Conservation (phyloP, 2,329 filamentous ascomycete genomes). For the Trichoderma asperellum region DNA sequence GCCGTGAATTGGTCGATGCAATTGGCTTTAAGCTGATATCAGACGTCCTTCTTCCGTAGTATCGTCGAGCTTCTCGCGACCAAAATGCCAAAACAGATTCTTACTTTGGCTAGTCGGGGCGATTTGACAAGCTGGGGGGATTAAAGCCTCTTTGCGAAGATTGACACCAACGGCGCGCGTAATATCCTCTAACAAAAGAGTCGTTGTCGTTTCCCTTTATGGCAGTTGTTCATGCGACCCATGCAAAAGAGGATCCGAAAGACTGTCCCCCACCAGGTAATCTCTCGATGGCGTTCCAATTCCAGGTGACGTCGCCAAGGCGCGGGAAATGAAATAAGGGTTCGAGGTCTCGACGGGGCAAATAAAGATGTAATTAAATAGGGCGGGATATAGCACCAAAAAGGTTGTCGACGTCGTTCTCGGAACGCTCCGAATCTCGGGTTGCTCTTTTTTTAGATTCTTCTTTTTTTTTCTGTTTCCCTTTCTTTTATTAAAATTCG, state of each 20-base stretch:
- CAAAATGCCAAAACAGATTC: background rate
- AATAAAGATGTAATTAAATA: conserved; percentile 3
- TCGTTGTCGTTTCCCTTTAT: conserved; percentile 22
- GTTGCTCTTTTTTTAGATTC: background rate
- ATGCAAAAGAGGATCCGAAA: conserved; percentile 11
- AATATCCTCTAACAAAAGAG: conserved; percentile 5
- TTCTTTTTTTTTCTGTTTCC: too few relatives aligned
- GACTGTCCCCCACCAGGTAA: conserved; percentile 20
- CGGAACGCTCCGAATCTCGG: conserved; percentile 1
- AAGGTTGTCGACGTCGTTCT: background rate
- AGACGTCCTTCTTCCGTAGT: background rate
- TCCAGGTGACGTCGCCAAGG: conserved; percentile 17
- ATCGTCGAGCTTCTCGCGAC: background rate
- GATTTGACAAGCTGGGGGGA: conserved; percentile 8
- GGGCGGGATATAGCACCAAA: background rate
- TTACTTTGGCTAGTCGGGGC: background rate
- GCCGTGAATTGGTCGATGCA: conserved; percentile 1
- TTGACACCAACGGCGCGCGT: background rate
- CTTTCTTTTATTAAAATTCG: too few relatives aligned
- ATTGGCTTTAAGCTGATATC: background rate
- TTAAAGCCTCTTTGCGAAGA: background rate
- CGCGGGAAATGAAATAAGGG: background rate
- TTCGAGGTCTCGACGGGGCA: background rate
- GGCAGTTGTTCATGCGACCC: conserved; percentile 25
- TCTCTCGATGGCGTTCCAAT: conserved; percentile 13